phyloP scores from a whole-genome alignment of 495 filamentous ascomycete species.

The Xylaria longipes region DNA sequence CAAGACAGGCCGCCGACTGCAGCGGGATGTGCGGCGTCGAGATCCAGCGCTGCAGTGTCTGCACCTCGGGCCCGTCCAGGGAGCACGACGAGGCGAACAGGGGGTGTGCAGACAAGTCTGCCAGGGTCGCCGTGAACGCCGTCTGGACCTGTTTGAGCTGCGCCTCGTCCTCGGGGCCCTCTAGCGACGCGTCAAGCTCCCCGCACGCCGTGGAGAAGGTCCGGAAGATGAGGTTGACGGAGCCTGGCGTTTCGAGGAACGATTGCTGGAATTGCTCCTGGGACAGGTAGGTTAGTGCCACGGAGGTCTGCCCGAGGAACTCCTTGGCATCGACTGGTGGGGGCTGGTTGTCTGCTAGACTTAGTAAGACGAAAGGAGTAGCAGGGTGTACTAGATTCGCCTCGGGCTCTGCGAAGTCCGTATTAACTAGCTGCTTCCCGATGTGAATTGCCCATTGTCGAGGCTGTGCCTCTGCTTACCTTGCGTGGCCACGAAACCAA shows the following conservation, averaged over 20 bases:
- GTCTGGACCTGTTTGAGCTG: slow-evolving; percentile 60
- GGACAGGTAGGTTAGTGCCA: slow-evolving; percentile 50
- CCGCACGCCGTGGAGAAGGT: slow-evolving; percentile 42
- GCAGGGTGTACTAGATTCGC: slow-evolving; percentile 40
- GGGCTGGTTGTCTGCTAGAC: slow-evolving; percentile 33
- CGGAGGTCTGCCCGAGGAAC: slow-evolving; percentile 43
- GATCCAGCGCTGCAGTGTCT: slow-evolving; percentile 59
- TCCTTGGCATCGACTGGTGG: slow-evolving; percentile 42
- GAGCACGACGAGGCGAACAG: slow-evolving; percentile 54
- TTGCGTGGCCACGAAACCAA: slow-evolving; percentile 56
- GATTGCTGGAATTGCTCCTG: slow-evolving; percentile 50
- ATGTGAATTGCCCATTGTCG: not conserved
- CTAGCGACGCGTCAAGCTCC: slow-evolving; percentile 34
- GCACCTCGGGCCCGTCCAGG: slow-evolving; percentile 51
- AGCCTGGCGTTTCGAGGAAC: slow-evolving; percentile 47
- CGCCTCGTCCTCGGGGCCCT: slow-evolving; percentile 55
- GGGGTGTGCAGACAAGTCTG: slow-evolving; percentile 67
- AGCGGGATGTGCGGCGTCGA: slow-evolving; percentile 49
- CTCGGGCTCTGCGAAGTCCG: slow-evolving; percentile 41
- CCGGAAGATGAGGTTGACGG: slow-evolving; percentile 40
- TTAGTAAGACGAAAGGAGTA: slow-evolving; percentile 44
- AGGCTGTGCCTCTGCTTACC: slow-evolving; percentile 34
- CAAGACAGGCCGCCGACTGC: slow-evolving; percentile 75
- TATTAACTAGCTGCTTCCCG: slow-evolving; percentile 18
- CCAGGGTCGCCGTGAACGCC: slow-evolving; percentile 62